Evolutionary conservation across 2,329 filamentous ascomycete genomes (phyloP).

Genomic region (Fusarium sacchari): DNA sequence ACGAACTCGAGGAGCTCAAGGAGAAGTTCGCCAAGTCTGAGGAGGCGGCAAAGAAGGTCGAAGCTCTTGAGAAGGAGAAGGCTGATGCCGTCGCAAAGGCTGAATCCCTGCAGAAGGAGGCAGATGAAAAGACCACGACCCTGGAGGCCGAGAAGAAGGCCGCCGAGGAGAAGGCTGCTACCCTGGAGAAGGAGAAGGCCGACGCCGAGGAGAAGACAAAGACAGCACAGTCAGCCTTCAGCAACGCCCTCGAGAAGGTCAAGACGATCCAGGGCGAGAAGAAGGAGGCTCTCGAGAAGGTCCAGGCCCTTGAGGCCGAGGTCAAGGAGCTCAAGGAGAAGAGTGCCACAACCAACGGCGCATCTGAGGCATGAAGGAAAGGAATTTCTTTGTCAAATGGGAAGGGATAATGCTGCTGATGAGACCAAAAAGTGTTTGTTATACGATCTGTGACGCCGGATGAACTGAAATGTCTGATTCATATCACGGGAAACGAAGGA

Average conservation of each 20-base stretch:
- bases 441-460: conserved; percentile 40
- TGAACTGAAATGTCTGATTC: conserved; percentile 41
- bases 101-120: conserved; percentile 5
- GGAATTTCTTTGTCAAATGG: neutral
- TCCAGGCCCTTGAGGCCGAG: conserved; percentile 32
- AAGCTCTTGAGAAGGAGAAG: conserved; percentile 30
- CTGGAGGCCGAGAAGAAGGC: conserved; percentile 14
- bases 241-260: conserved; percentile 16
- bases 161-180: neutral
- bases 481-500: conserved; percentile 46
- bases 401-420: conserved; percentile 28
- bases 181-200: conserved; percentile 18
- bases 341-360: conserved; percentile 26
- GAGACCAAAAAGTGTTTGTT: conserved; percentile 33
- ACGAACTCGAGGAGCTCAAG: conserved; percentile 31
- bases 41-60: conserved; percentile 19
- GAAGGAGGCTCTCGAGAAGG: conserved; percentile 33
- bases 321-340: conserved; percentile 35
- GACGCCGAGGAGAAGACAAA: conserved; percentile 32
- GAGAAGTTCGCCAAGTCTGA: conserved; percentile 30
- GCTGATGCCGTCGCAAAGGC: conserved; percentile 18
- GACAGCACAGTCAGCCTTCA: conserved; percentile 21
- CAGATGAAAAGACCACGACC: conserved; percentile 15
- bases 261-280: conserved; percentile 28
- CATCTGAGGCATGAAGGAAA: conserved; percentile 24